Evolutionary conservation across 1,284 basidiomycete species (phyloP), one percentile per base, ranked within the genome.

Genomic region (Trametes versicolor): DNA sequence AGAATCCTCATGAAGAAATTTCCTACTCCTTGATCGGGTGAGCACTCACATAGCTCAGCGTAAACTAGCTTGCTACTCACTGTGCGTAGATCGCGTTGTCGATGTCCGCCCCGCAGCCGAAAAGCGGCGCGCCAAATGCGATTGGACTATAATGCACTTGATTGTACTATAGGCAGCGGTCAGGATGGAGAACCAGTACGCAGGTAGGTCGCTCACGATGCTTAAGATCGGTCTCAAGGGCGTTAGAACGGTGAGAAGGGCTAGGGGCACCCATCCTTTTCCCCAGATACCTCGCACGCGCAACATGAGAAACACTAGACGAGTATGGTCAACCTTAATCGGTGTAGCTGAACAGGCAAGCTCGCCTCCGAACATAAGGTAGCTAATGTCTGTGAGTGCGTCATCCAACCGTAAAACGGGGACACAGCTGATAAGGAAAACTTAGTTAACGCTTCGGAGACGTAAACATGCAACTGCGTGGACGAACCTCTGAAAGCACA

Each of bases 41-140:
- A 21, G 21, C 43, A n/a, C 8, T 4, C 13, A 19, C 21, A 17
- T 21, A 3, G 25, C 5, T 2, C 15, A 15, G 2, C 3, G n/a
- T 5, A 17, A 1, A 7, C 3, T 10, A 27, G 25, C n/a, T 29
- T n/a, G 23, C 4, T n/a, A 41, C 53, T 25, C 23, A 55, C 53
- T 55, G 23, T n/a, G 53, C 19, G 19, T 55, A 55, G 17, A 55
- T 13, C 4, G 10, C 23, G 27, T 55, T 55, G 13, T 41, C 23
- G 29, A 55, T 55, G 4, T 39, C 23, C 0, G 64, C 65, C 2
- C 71, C 71, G 52, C 71, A 72, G 3, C 71, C 71, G 21, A 63
- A 72, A 0, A 72, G 56, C 21, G 71, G 71, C 10, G 32, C 49
- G 4, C 71, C 71, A 29, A 72, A 72, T 17, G 71, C 67, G 12